Evolutionary conservation across 495 filamentous ascomycete species (phyloP).

Genomic region (Podospora tetraspora): DNA sequence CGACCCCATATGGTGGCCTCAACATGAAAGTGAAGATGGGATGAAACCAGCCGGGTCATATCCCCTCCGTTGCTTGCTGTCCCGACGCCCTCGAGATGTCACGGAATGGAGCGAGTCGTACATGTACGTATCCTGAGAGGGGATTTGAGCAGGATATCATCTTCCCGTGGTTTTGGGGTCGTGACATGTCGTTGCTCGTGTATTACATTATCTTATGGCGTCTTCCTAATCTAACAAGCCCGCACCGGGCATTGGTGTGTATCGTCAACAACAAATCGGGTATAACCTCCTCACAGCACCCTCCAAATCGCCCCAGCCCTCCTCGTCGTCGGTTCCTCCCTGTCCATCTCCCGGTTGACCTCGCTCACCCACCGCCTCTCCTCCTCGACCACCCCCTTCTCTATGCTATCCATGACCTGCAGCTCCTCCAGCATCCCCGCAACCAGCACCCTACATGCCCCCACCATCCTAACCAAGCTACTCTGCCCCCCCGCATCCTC

Average conservation of each 20-base stretch:
- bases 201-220: background rate
- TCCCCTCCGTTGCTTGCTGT: background rate
- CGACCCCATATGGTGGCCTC: background rate
- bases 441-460: slow-evolving; percentile 36
- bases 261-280: background rate
- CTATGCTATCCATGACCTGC: slow-evolving; percentile 42
- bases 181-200: background rate
- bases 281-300: slow-evolving; percentile 15
- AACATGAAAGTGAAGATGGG: background rate
- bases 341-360: slow-evolving; percentile 36
- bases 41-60: background rate
- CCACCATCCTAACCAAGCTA: slow-evolving; percentile 36
- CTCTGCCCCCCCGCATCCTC: slow-evolving; percentile 17
- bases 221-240: background rate
- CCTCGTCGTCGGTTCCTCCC: background rate
- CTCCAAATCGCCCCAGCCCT: slow-evolving; percentile 34
- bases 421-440: slow-evolving; percentile 47
- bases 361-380: slow-evolving; percentile 46
- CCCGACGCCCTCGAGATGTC: background rate
- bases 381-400: slow-evolving; percentile 37
- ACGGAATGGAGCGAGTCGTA: background rate
- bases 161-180: background rate
- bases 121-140: background rate
- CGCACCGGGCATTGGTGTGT: background rate
- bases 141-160: background rate